Percentiles rank a stretch among this genome's conserved stretches.
phyloP scores from a whole-genome alignment of 1,139 yeast species.

The Yamadazyma blattariae region DNA sequence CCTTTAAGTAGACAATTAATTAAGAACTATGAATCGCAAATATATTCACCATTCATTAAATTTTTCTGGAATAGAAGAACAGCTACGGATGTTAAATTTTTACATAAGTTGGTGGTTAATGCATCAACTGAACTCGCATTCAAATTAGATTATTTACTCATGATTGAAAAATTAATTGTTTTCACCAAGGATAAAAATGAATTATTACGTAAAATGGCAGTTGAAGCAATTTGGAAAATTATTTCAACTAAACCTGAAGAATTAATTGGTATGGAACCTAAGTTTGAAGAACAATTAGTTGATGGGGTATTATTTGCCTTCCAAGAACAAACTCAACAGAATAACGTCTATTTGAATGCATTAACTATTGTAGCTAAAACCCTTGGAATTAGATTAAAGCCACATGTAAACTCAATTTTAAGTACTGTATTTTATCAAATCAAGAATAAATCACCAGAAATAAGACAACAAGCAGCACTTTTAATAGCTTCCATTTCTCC shows the following conservation, averaged over 20 bases:
- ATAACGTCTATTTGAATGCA: slow-evolving; percentile 55
- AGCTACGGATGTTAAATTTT: slow-evolving; percentile 50
- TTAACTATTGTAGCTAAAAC: slow-evolving; percentile 67
- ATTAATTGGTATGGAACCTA: slow-evolving; percentile 35
- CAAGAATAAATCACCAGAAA: slow-evolving; percentile 68
- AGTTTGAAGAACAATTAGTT: slow-evolving; percentile 61
- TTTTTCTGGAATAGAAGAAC: slow-evolving; percentile 77
- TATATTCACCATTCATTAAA: slow-evolving; percentile 63
- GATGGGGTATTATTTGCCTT: slow-evolving; percentile 85
- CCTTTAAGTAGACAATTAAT: slow-evolving; percentile 32
- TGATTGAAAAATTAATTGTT: slow-evolving; percentile 56
- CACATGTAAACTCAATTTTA: slow-evolving; percentile 72
- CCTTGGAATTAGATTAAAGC: slow-evolving; percentile 66
- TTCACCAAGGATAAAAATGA: slow-evolving; percentile 82
- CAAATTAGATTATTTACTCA: slow-evolving; percentile 62
- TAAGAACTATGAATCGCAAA: slow-evolving; percentile 33
- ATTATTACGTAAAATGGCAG: slow-evolving; percentile 74
- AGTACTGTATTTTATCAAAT: slow-evolving; percentile 73
- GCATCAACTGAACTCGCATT: slow-evolving; percentile 69
- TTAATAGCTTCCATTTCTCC: slow-evolving; percentile 66
- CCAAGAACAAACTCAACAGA: slow-evolving; percentile 68
- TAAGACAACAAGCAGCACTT: slow-evolving; percentile 86
- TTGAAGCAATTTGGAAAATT: slow-evolving; percentile 55
- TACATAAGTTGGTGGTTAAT: slow-evolving; percentile 63
- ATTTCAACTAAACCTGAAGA: slow-evolving; percentile 26